Evolutionary conservation across 1,284 basidiomycete species (phyloP).

Genomic region (Boletus albobrunnescens): DNA sequence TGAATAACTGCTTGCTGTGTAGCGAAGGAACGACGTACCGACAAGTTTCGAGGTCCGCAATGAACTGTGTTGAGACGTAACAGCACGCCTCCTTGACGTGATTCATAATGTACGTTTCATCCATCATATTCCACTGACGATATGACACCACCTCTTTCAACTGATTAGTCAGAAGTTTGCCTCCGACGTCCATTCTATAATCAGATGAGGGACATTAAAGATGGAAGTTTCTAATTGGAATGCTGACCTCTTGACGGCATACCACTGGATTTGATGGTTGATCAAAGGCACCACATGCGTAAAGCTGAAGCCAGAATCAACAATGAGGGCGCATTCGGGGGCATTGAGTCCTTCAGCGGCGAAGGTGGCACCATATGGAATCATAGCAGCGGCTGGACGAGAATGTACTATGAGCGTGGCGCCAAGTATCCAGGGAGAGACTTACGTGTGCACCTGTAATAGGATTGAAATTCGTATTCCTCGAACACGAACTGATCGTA

Average conservation of each 20-base stretch:
- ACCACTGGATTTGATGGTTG: conserved; percentile 69
- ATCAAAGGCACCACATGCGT: conserved; percentile 89
- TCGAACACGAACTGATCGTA: conserved; percentile 95
- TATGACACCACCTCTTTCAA: conserved; percentile 92
- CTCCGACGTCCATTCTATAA: conserved; percentile 88
- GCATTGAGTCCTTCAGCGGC: conserved; percentile 43
- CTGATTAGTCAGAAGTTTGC: conserved; percentile 91
- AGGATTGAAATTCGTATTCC: conserved; percentile 89
- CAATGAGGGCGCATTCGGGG: conserved; percentile 78
- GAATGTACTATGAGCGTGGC: conserved; percentile 18
- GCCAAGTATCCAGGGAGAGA: conserved; percentile 17
- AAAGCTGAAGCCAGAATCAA: conserved; percentile 91
- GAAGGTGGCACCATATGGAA: conserved; percentile 66
- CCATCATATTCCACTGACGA: conserved; percentile 97
- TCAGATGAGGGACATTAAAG: conserved; percentile 21
- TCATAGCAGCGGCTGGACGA: conserved; percentile 66
- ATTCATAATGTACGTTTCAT: conserved; percentile 90
- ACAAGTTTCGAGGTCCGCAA: conserved; percentile 71
- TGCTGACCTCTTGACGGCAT: conserved; percentile 73
- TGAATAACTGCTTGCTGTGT: conserved; percentile 16
- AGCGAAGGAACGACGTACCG: conserved; percentile 50
- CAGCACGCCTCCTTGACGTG: conserved; percentile 86
- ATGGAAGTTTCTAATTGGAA: conserved; percentile 15
- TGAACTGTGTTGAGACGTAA: conserved; percentile 78
- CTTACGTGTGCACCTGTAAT: conserved; percentile 75